Base-by-base conservation (phyloP, 192 early-diverging fungal species). In the Backusella liffmaniae region DNA sequence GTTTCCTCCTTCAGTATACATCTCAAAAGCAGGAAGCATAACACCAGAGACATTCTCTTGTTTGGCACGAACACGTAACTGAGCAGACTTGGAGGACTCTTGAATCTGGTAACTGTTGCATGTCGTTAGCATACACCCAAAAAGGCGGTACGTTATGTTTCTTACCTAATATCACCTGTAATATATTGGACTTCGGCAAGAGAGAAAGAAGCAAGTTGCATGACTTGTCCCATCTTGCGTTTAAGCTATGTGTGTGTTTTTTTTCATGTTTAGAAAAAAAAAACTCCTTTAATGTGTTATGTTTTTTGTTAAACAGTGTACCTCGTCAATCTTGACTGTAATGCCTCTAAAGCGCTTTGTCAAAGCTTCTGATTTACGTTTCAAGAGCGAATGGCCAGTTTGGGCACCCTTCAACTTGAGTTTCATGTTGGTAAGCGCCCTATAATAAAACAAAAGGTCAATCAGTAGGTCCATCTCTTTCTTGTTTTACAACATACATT, bases 41-140 rank as follows among this genome's bases (percentile, higher is more conserved):
- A 97, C 96, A 70, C 98, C 98, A 3, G 97, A 99, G 0, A 99
- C 97, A 84, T 99, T 99, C 85, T 99, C 98, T 72, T 91, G 91
- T 77, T 94, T 96, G 41, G 97, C 93, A 21, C 92, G 85, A 4
- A 99, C 96, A 79, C 92, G 94, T 49, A 98, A 90, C 74, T 94
- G 94, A 49, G 98, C 97, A 41, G 84, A 84, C 81, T 98, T 98
- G 66, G 93, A 96, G 77, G 89, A 92, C 84, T 99, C 98, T 72
- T 97, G 96, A 13, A 99, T 91, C 80, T 97, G 96, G 84, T 96
- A 99, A 76, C 95, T 94, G 59, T 4, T 32, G 32, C 13, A 44
- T 69, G 35, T 23, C 12, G n/a, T 42, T 16, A 15, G 15, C 0
- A 36, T 4, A 66, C 23, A n/a, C 16, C 32, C 1, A 2, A 29